Percentiles rank a stretch among this genome's conserved stretches.
Conservation (phyloP, 2,329 filamentous ascomycete genomes). For the Ophiostoma himal-ulmi region DNA sequence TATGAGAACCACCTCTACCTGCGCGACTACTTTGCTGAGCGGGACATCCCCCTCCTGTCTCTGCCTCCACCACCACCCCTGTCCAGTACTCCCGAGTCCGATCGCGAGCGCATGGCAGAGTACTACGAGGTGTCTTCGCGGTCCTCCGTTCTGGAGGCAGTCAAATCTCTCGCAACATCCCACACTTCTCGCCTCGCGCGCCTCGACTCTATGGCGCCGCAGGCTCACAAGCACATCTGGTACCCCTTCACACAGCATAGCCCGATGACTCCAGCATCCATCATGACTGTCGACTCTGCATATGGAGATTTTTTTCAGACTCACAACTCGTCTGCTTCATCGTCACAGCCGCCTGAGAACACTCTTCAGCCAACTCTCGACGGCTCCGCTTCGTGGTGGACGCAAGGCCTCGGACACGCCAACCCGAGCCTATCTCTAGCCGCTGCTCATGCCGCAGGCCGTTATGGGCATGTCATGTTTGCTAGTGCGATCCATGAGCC, state of each 20-base stretch:
- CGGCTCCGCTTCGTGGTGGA: slow-evolving; percentile 87
- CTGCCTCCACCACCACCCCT: slow-evolving; percentile 55
- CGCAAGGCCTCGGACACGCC: slow-evolving; percentile 76
- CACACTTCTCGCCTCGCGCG: slow-evolving; percentile 53
- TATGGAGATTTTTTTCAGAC: slow-evolving; percentile 72
- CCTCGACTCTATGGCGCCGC: slow-evolving; percentile 55
- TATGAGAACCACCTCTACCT: slow-evolving; percentile 67
- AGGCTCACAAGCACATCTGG: slow-evolving; percentile 66
- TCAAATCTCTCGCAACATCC: slow-evolving; percentile 27
- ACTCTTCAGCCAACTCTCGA: slow-evolving; percentile 65
- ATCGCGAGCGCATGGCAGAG: slow-evolving; percentile 51
- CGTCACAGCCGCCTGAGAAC: neutral
- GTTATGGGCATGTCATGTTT: slow-evolving; percentile 88
- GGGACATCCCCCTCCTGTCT: slow-evolving; percentile 51
- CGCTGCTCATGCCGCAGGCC: slow-evolving; percentile 72
- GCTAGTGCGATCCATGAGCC: slow-evolving; percentile 74
- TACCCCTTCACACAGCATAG: slow-evolving; percentile 83
- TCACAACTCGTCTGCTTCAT: neutral
- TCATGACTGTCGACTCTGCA: slow-evolving; percentile 74
- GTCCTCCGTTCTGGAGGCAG: slow-evolving; percentile 47
- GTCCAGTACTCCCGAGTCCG: slow-evolving; percentile 37
- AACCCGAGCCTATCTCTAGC: slow-evolving; percentile 66
- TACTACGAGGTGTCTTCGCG: slow-evolving; percentile 53
- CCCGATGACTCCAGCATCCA: slow-evolving; percentile 53
- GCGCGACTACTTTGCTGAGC: slow-evolving; percentile 57